A percentile compares a stretch with the other conserved stretches of the same genome.
Evolutionary conservation across 148 eudicot genomes (phyloP).

Genomic region (Silene conica): DNA sequence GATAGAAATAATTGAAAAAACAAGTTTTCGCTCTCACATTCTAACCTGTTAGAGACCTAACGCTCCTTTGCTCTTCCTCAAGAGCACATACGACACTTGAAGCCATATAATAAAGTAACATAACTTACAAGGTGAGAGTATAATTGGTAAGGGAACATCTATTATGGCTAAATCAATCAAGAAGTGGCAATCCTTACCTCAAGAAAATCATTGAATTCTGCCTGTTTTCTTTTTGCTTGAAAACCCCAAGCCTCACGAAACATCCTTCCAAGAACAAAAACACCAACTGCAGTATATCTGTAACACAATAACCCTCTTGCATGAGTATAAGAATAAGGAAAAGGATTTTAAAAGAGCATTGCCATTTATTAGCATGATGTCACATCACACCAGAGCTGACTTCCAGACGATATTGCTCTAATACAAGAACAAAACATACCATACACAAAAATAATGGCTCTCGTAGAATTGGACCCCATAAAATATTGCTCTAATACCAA

Average conservation of each 20-base stretch:
- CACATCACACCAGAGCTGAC: not conserved
- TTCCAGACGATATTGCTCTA: not conserved
- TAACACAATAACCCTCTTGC: constrained; percentile 14
- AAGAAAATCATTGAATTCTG: constrained; percentile 87
- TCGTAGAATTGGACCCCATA: not conserved
- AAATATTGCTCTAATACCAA: not conserved
- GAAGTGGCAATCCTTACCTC: constrained; percentile 41
- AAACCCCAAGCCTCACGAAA: constrained; percentile 88
- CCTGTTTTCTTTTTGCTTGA: constrained; percentile 72
- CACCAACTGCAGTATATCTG: constrained; percentile 98
- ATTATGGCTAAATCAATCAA: not conserved
- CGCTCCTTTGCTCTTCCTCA: too few species aligned
- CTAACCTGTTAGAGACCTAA: too few species aligned
- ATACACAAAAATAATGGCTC: not conserved
- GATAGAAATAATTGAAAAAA: too few species aligned
- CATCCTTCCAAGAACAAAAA: constrained; percentile 91
- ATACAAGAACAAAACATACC: not conserved
- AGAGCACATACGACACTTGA: too few species aligned
- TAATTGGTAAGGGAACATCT: not conserved
- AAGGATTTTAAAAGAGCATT: not conserved
- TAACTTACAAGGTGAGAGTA: not conserved
- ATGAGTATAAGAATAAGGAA: constrained; percentile 8
- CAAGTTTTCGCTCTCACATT: too few species aligned
- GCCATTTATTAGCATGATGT: not conserved
- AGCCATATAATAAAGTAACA: too few species aligned